phyloP scores from a whole-genome alignment of 2,329 filamentous ascomycete genomes.

The Trichoderma brevicompactum region DNA sequence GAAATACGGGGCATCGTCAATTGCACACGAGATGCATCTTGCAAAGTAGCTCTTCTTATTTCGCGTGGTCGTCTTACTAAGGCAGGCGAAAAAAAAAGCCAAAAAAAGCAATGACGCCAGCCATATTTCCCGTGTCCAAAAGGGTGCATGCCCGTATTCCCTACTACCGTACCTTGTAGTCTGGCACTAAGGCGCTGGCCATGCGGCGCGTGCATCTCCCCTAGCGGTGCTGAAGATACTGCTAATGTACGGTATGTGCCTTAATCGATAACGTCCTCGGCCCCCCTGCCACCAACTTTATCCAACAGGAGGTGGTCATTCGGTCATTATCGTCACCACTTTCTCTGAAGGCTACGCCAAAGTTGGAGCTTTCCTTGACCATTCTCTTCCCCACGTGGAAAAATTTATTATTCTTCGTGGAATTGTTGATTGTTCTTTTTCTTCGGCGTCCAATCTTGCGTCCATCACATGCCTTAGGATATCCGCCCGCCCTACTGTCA shows the following conservation, averaged over 20 bases:
- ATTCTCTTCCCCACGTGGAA: slow-evolving; percentile 28
- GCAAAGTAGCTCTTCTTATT: no score
- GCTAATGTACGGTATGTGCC: slow-evolving; percentile 3
- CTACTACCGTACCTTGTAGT: no score
- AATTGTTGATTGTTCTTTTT: neutral
- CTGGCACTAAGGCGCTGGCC: neutral
- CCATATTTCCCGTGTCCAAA: no score
- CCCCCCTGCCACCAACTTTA: slow-evolving; percentile 8
- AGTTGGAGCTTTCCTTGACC: slow-evolving; percentile 12
- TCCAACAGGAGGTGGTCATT: slow-evolving; percentile 25
- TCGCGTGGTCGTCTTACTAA: no score
- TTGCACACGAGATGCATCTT: no score
- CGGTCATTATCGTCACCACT: slow-evolving; percentile 23
- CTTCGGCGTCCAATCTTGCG: neutral
- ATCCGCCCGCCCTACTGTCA: neutral
- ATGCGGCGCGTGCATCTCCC: slow-evolving; percentile 4
- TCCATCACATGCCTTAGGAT: slow-evolving; percentile 18
- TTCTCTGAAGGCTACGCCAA: neutral
- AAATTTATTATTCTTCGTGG: neutral
- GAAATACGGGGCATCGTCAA: no score
- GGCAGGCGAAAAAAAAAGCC: no score
- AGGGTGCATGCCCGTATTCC: no score
- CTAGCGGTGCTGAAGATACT: slow-evolving; percentile 8
- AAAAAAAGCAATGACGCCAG: no score
- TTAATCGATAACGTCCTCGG: slow-evolving; percentile 23